Evolutionary conservation across 2,329 filamentous ascomycete species (phyloP).

Genomic region (Colletotrichum noveboracense): DNA sequence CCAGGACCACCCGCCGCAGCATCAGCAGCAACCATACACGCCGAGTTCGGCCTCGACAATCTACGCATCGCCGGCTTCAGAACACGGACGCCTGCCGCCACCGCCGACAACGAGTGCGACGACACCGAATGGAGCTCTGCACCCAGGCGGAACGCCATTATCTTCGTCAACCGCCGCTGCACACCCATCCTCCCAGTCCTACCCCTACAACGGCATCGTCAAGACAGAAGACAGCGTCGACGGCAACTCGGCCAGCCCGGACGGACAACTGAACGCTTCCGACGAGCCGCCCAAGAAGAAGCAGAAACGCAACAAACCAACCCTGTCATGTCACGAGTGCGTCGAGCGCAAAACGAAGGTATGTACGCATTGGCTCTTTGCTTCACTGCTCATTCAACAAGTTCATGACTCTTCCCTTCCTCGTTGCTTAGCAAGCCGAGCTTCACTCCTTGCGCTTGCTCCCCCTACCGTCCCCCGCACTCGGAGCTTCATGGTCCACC

Average conservation of each 20-base stretch:
- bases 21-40: neutral
- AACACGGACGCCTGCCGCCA: conserved; percentile 1
- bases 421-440: neutral
- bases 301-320: conserved; percentile 86
- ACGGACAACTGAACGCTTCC: neutral
- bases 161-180: neutral
- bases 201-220: neutral
- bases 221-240: conserved; percentile 8
- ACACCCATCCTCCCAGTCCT: neutral
- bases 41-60: conserved; percentile 6
- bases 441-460: neutral
- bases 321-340: conserved; percentile 78
- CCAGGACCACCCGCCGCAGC: neutral
- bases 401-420: neutral
- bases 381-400: neutral
- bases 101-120: neutral
- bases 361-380: conserved; percentile 29
- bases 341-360: conserved; percentile 85
- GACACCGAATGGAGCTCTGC: neutral
- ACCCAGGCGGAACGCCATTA: neutral
- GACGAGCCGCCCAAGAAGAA: conserved; percentile 64
- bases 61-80: conserved; percentile 13
- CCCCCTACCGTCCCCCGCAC: neutral
- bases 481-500: neutral
- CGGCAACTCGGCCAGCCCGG: conserved; percentile 7